A percentile compares a stretch with the other conserved stretches of the same genome.
phyloP scores from a whole-genome alignment of 768 basidiomycete species.

The Rhodosporidiobolus odoratus region DNA sequence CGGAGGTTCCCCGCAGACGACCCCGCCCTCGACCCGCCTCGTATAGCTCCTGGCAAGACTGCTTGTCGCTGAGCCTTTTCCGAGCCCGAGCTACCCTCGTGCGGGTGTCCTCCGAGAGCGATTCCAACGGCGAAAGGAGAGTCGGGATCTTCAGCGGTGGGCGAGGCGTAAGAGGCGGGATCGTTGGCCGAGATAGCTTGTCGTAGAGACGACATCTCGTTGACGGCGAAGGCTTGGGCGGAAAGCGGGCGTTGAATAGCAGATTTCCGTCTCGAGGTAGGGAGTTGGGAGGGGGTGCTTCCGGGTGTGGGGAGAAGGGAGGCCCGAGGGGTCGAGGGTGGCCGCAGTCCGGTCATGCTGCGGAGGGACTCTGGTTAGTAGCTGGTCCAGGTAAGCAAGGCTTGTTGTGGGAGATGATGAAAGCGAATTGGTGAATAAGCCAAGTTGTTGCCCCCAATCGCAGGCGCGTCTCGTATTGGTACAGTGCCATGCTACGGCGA shows the following conservation, averaged over 20 bases:
- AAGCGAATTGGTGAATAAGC: no score
- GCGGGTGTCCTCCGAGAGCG: background rate
- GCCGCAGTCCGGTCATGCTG: constrained; percentile 17
- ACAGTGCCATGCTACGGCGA: no score
- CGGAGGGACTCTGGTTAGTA: background rate
- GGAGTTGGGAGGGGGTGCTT: background rate
- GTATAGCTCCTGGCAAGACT: constrained; percentile 12
- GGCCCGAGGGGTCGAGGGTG: constrained; percentile 27
- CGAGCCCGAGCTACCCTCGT: background rate
- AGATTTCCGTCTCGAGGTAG: constrained; percentile 15
- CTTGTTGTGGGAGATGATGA: no score
- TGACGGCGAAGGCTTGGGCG: background rate
- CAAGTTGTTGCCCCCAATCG: no score
- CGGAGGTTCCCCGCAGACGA: background rate
- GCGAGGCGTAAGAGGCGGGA: constrained; percentile 5
- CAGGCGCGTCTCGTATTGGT: no score
- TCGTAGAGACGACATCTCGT: constrained; percentile 10
- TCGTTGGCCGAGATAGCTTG: constrained; percentile 21
- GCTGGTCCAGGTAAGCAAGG: no score
- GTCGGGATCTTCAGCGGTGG: background rate
- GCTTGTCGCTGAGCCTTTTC: constrained; percentile 8
- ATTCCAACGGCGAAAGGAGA: constrained; percentile 7
- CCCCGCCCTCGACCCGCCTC: background rate
- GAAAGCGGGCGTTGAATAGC: background rate
- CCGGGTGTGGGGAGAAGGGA: constrained; percentile 22